Evolutionary conservation across 2,329 filamentous ascomycete species (phyloP), one percentile per base, ranked within the genome.

Genomic region (Didymella arachidicola): DNA sequence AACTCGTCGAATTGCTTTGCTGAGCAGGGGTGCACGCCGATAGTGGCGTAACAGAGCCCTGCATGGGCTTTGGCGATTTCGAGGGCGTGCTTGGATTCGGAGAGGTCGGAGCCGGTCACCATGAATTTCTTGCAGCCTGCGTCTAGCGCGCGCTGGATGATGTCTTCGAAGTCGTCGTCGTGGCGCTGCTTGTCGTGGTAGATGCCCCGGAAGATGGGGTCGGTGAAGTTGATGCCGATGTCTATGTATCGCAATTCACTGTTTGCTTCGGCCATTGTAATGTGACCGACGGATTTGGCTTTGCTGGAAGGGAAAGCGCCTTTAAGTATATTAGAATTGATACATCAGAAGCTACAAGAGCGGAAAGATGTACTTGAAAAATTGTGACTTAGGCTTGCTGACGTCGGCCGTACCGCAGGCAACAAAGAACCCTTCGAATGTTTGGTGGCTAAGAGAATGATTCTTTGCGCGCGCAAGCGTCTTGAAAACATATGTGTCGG

Each of bases 171-270:
- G 73, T 96, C 92, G 69, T 91, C 83, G 11, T 88, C 85, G 69
- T 96, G 92, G 26, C 82, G 82, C 71, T 91, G 84, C 61, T 88
- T 93, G 70, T 91, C 92, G 72, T 96, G 89, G 73, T 98, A 96
- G 41, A 86, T 79, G 49, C 95, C 95, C 45, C 87, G 86, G 77
- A 94, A 99, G 59, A 97, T 92, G 51, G 91, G 91, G 72, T 99
- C 95, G 52, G 93, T 91, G 54, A 99, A 85, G 77, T 99, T 99
- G 82, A 99, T 97, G 57, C 94, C 95, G 72, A 99, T 86, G 77
- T 81, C 79, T 54, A 79, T 74, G 60, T 80, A 81, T 65, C 70
- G 69, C 7, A 77, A 45, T 32, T 65, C 59, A 2, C 55, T 41
- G 12, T 58, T 16, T 34, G 65, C 58, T 43, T 54, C 55, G 27